phyloP scores from a whole-genome alignment of 2,329 filamentous ascomycete species.

The Fusarium sp. region DNA sequence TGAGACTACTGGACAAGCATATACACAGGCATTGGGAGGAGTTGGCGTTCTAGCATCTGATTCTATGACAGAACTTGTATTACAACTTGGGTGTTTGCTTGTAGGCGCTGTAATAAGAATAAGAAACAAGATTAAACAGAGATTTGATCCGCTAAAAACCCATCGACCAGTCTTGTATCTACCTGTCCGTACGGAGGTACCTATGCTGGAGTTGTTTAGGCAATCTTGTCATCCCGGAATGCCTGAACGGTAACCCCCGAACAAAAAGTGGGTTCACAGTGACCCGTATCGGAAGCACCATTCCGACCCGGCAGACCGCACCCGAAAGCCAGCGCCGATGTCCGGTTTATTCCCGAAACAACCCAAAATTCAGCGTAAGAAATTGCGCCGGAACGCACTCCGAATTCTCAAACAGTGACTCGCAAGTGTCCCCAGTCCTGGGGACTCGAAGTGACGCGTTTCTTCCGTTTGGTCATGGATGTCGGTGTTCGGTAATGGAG shows the following conservation, averaged over 20 bases:
- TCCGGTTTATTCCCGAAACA: background rate
- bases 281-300: slow-evolving; percentile 27
- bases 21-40: slow-evolving; percentile 32
- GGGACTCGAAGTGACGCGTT: background rate
- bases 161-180: background rate
- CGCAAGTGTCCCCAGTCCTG: background rate
- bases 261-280: slow-evolving; percentile 26
- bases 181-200: too few relatives aligned
- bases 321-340: background rate
- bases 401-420: background rate
- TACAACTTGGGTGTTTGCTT: slow-evolving; percentile 4
- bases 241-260: slow-evolving; percentile 3
- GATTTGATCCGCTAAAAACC: background rate
- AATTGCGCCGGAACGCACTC: background rate
- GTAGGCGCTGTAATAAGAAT: slow-evolving; percentile 8
- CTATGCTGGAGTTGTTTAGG: background rate
- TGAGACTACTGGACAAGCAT: slow-evolving; percentile 22
- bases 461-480: background rate
- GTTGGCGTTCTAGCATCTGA: slow-evolving; percentile 28
- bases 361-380: background rate
- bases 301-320: slow-evolving; percentile 20
- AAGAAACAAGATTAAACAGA: background rate
- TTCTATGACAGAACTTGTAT: background rate
- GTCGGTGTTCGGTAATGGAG: background rate
- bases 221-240: background rate